phyloP scores from a whole-genome alignment of 2,329 filamentous ascomycete species.

The Claviceps digitariae region DNA sequence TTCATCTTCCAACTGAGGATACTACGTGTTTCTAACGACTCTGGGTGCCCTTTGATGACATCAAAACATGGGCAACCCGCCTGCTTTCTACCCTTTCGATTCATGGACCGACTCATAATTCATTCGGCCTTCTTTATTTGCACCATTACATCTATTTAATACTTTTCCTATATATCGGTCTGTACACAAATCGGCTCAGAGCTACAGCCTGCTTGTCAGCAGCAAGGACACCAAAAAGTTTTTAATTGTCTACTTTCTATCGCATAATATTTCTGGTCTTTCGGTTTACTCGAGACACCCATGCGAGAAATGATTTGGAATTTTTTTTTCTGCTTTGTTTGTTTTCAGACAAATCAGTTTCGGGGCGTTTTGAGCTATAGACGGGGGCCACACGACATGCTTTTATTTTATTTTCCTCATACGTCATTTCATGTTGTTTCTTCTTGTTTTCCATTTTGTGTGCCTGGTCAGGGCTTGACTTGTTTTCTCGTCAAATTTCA shows the following conservation, averaged over 20 bases:
- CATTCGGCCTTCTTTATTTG: constrained; percentile 11
- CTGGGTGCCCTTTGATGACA: neutral
- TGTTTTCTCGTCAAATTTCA: constrained; percentile 7
- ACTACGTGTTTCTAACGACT: neutral
- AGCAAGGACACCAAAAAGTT: constrained; percentile 17
- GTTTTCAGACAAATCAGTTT: constrained; percentile 9
- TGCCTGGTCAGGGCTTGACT: neutral
- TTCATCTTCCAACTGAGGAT: neutral
- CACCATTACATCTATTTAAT: constrained; percentile 11
- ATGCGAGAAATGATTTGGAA: constrained; percentile 6
- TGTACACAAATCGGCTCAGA: constrained; percentile 22
- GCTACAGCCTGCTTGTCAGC: constrained; percentile 26
- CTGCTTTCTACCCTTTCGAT: neutral
- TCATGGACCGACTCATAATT: constrained; percentile 4
- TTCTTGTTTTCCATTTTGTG: constrained; percentile 3
- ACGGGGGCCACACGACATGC: constrained; percentile 12
- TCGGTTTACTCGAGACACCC: constrained; percentile 2
- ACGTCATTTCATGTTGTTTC: constrained; percentile 3
- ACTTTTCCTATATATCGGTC: constrained; percentile 11
- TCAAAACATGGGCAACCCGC: neutral
- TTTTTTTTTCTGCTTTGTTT: constrained; percentile 2
- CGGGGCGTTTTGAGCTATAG: constrained; percentile 21
- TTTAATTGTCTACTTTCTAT: constrained; percentile 3
- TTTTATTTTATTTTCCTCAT: constrained; percentile 11
- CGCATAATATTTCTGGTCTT: neutral